Evolutionary conservation across 2,329 filamentous ascomycete species (phyloP).

Genomic region (Alternaria gaisen): DNA sequence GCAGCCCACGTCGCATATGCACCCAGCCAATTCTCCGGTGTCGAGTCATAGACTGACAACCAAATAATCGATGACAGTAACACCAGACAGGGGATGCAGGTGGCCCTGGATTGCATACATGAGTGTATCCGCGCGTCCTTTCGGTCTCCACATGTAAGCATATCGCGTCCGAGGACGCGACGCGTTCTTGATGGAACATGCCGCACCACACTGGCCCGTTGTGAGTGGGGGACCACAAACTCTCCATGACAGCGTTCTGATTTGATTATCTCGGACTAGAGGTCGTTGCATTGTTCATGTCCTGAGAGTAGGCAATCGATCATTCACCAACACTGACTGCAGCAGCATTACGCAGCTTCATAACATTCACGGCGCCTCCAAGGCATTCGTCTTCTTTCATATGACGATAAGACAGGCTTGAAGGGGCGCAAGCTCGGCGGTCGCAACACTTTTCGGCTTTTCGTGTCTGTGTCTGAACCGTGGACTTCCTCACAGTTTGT

Average conservation of each 20-base stretch:
- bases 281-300: neutral
- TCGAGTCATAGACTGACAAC: constrained; percentile 1
- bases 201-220: neutral
- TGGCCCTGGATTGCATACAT: neutral
- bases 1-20: constrained; percentile 12
- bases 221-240: neutral
- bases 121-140: constrained; percentile 6
- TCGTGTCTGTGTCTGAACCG: neutral
- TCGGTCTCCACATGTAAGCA: neutral
- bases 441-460: neutral
- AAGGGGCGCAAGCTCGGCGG: neutral
- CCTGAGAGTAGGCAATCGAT: neutral
- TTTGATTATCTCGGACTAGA: neutral
- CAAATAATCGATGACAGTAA: constrained; percentile 9
- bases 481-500: neutral
- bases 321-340: neutral
- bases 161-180: neutral
- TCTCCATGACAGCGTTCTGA: neutral
- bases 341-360: neutral
- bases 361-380: neutral
- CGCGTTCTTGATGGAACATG: neutral
- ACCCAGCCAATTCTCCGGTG: constrained; percentile 14
- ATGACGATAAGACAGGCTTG: neutral
- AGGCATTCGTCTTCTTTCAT: neutral
- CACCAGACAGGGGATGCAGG: neutral